These are phyloP conservation scores for Mallotus repandus DNA, from an alignment of 441 rosid species.

Conservation along the genomic window DNA sequence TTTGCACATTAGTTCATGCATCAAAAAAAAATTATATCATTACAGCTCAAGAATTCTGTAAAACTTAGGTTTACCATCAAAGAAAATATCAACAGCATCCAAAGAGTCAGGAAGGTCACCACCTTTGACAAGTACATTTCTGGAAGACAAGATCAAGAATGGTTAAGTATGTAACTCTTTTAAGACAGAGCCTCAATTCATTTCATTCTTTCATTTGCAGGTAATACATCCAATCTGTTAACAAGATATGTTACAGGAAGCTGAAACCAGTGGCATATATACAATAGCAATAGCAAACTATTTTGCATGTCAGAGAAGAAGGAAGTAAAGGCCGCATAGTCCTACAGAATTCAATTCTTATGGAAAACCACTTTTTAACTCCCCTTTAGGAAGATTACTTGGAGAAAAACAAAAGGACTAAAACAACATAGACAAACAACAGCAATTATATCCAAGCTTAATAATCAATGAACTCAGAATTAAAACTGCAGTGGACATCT, in stretches of 20 bases:
- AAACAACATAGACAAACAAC: neutral
- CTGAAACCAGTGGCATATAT: neutral
- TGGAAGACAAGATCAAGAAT: slow-evolving; percentile 35
- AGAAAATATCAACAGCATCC: slow-evolving; percentile 83
- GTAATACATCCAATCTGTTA: neutral
- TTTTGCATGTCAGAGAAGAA: neutral
- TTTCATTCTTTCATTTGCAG: neutral
- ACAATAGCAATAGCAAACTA: neutral
- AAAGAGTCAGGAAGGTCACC: slow-evolving; percentile 84
- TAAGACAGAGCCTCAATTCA: too few relatives aligned
- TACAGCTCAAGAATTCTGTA: neutral
- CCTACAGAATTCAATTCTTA: neutral
- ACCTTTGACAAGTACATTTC: slow-evolving; percentile 95
- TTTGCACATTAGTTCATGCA: neutral
- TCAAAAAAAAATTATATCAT: neutral
- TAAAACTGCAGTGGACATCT: neutral
- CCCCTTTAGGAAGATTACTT: neutral
- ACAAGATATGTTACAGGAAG: neutral
- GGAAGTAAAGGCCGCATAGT: neutral
- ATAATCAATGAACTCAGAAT: neutral
- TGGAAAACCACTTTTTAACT: neutral
- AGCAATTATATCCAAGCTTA: neutral
- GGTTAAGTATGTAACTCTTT: neutral
- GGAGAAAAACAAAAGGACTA: neutral
- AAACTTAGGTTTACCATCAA: slow-evolving; percentile 54